These are phyloP conservation scores for Aspergillus aculeatus DNA, from an alignment of 2,329 filamentous ascomycete species.

Conservation along the genomic window DNA sequence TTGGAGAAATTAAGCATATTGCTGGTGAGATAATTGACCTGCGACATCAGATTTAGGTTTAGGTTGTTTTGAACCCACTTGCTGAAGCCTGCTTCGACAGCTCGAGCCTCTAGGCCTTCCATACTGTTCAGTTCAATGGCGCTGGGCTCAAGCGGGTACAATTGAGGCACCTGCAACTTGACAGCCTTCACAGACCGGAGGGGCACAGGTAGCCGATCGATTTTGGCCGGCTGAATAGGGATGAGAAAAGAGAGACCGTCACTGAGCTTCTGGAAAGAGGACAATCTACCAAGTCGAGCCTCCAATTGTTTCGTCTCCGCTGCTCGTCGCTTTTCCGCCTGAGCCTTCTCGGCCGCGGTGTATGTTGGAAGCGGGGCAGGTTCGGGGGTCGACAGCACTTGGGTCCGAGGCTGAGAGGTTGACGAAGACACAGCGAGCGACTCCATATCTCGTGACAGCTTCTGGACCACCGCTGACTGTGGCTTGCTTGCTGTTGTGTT, in stretches of 20 bases:
- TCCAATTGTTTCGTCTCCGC: conserved; percentile 71
- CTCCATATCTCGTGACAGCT: conserved; percentile 10
- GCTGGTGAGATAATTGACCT: conserved; percentile 71
- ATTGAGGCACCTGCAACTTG: conserved; percentile 66
- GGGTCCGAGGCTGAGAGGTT: neutral
- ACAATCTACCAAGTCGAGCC: conserved; percentile 67
- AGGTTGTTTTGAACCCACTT: conserved; percentile 57
- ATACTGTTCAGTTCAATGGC: conserved; percentile 66
- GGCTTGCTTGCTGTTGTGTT: conserved; percentile 51
- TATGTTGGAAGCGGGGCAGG: conserved; percentile 50
- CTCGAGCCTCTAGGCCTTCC: conserved; percentile 58
- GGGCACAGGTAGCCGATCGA: conserved; percentile 58
- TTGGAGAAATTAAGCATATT: conserved; percentile 68
- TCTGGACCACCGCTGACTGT: conserved; percentile 3
- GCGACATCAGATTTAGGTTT: conserved; percentile 66
- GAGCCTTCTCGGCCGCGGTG: conserved; percentile 58
- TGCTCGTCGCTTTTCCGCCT: conserved; percentile 63
- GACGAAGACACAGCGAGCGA: conserved; percentile 8
- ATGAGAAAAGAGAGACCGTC: conserved; percentile 71
- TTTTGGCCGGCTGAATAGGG: conserved; percentile 65
- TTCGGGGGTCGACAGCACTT: conserved; percentile 1
- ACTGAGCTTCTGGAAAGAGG: conserved; percentile 65
- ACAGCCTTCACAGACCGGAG: conserved; percentile 64
- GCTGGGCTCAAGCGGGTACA: conserved; percentile 70
- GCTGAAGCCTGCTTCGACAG: conserved; percentile 65